phyloP scores from a whole-genome alignment of 2,329 filamentous ascomycete genomes.

The Pseudogymnoascus verrucosus region DNA sequence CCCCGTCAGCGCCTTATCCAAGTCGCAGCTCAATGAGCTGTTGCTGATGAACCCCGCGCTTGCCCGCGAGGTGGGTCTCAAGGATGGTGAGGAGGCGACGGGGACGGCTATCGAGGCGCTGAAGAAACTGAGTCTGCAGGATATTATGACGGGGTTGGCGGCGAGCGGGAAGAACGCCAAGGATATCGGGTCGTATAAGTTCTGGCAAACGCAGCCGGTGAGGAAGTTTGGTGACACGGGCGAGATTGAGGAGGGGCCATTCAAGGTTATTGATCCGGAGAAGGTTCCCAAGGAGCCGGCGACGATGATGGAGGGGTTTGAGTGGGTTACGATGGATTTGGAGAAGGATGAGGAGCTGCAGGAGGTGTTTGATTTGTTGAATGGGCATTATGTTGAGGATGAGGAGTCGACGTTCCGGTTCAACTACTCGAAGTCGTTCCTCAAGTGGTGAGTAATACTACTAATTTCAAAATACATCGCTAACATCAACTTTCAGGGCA shows the following conservation, averaged over 20 bases:
- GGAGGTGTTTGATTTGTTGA: constrained; percentile 86
- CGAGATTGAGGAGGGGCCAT: constrained; percentile 66
- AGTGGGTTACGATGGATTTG: constrained; percentile 90
- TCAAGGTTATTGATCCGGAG: constrained; percentile 71
- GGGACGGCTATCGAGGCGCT: constrained; percentile 44
- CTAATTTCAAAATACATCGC: constrained; percentile 3
- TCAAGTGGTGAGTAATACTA: constrained; percentile 63
- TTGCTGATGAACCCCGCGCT: constrained; percentile 66
- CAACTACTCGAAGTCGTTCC: constrained; percentile 82
- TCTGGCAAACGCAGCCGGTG: constrained; percentile 97
- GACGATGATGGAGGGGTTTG: constrained; percentile 72
- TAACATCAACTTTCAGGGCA: constrained; percentile 50
- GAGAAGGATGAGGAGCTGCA: constrained; percentile 68
- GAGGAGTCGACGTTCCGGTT: constrained; percentile 96
- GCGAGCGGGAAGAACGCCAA: constrained; percentile 81
- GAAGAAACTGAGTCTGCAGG: constrained; percentile 57
- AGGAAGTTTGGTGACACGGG: constrained; percentile 65
- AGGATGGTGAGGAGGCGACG: constrained; percentile 26
- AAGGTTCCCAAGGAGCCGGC: constrained; percentile 71
- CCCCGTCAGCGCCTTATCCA: constrained; percentile 39
- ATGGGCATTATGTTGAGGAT: constrained; percentile 95
- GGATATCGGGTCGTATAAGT: constrained; percentile 96
- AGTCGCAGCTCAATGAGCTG: constrained; percentile 55
- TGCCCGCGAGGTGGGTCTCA: constrained; percentile 46
- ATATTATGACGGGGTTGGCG: constrained; percentile 68